Base-by-base conservation (phyloP, 2,329 filamentous ascomycete species). In the Metarhizium sp. region DNA sequence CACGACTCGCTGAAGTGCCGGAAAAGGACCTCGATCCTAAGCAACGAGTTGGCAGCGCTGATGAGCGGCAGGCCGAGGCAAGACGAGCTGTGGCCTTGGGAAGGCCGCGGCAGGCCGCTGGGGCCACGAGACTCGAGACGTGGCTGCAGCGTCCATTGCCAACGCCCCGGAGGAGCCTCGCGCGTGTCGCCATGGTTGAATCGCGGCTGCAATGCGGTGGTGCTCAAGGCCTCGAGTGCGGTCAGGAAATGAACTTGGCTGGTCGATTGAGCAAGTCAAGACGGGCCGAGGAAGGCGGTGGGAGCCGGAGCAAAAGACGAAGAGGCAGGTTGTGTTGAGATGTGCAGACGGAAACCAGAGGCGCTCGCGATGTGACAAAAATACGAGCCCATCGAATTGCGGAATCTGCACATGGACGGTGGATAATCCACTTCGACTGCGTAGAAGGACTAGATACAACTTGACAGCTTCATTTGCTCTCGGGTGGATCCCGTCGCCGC, bases 1-100 rank as follows among this genome's bases (percentile, higher is more conserved):
- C 58, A 55, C 53, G 59, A 57, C 51, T 60, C 54, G 6, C 57
- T 57, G 16, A 58, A 52, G 51, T 64, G 62, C 14, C 60, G 59
- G n/a, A 60, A 57, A 36, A 72, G 2, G 53, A 30, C 16, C 56
- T 54, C 34, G 55, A 51, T 42, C 63, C 51, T 60, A 62, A 61
- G 53, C 43, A 51, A 20, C n/a, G 46, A 7, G n/a, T 16, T 29
- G 30, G 16, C 32, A 50, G 42, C 38, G 50, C 46, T 54, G 53
- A 51, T 18, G 50, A 47, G 20, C 40, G 53, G 48, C 47, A 57
- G 14, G 34, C 43, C 10, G 52, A 30, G 8, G 48, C 42, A 34
- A 45, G 43, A 55, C 50, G 53, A 42, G 36, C 46, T 29, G 48
- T 32, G 38, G 55, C 50, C 48, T 14, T 51, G 11, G 36, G 34